Base-by-base conservation (phyloP, 495 filamentous ascomycete species). In the Hypoxylon intermedium region DNA sequence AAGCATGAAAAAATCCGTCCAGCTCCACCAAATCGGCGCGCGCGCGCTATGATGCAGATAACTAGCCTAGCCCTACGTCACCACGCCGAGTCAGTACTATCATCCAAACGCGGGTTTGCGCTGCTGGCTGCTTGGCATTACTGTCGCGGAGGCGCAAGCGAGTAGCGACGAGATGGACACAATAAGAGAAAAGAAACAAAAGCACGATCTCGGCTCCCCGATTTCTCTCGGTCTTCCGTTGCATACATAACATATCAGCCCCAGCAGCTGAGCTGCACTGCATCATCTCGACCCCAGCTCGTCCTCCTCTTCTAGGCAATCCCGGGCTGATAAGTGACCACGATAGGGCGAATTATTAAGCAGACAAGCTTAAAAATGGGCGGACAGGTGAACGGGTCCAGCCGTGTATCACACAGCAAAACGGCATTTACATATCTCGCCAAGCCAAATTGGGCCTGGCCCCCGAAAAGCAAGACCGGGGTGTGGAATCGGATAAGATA, bases 11-110 rank as follows among this genome's bases (percentile, higher is more conserved):
- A 62, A 53, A 9, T 21, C 33, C 34, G 26, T 36, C 13, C n/a
- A 49, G 59, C 34, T 63, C 59, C 59, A 63, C 53, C 59, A 19
- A 42, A 52, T 23, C 41, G 43, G 45, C 20, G n/a, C 30, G 40
- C 28, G 31, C 30, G 31, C 33, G 37, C 37, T 34, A 52, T 31
- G 3, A 12, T 30, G 3, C 38, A 21, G 53, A 28, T 26, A 37
- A 34, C 24, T 55, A 56, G 52, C 33, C 21, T 26, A 19, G 16
- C 46, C 33, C 43, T 63, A 53, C 26, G 53, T 31, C 38, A 49
- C 42, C 24, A 12, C 36, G 34, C 16, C 21, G 51, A 37, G 34
- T 13, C 6, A 13, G 12, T 13, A 4, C n/a, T 37, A 15, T 13
- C n/a, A 37, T 6, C 15, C 34, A 15, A 15, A 13, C 3, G n/a